A percentile compares a stretch with the other conserved stretches of the same genome.
phyloP scores from a whole-genome alignment of 768 basidiomycete species.

The Serendipita sp. region DNA sequence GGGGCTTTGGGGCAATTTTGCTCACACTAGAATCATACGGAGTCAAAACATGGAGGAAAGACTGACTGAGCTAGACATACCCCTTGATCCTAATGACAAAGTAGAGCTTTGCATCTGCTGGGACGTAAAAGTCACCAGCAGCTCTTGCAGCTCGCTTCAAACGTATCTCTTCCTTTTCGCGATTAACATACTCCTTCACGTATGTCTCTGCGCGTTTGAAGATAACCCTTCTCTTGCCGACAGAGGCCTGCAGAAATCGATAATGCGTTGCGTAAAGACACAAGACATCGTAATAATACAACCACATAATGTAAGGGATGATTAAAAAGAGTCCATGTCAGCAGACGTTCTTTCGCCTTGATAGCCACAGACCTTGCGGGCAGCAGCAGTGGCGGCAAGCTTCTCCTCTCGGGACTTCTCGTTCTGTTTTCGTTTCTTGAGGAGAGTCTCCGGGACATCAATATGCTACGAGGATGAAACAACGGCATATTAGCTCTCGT shows the following conservation, averaged over 20 bases:
- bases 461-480: conserved; percentile 40
- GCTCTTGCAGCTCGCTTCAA: conserved; percentile 84
- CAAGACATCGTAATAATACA: conserved; percentile 13
- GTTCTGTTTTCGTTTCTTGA: conserved; percentile 98
- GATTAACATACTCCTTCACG: conserved; percentile 86
- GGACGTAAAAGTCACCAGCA: conserved; percentile 93
- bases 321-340: conserved; percentile 45
- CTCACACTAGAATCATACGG: conserved; percentile 65
- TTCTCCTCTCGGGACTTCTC: conserved; percentile 94
- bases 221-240: conserved; percentile 89
- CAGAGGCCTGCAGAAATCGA: conserved; percentile 42
- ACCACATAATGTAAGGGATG: conserved; percentile 14
- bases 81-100: conserved; percentile 96
- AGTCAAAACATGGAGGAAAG: not conserved
- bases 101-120: conserved; percentile 92
- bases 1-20: conserved; percentile 97
- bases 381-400: conserved; percentile 62
- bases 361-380: conserved; percentile 54
- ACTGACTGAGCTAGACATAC: conserved; percentile 37
- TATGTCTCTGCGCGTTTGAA: conserved; percentile 99
- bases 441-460: conserved; percentile 98
- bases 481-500: not conserved
- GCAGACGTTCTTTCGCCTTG: conserved; percentile 41
- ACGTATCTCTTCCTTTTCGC: conserved; percentile 94
- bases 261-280: conserved; percentile 10